A percentile compares a stretch with the other conserved stretches of the same genome.
These are phyloP conservation scores for Ophiostoma sp. DNA, from an alignment of 2,329 filamentous ascomycete species.

Conservation along the genomic window DNA sequence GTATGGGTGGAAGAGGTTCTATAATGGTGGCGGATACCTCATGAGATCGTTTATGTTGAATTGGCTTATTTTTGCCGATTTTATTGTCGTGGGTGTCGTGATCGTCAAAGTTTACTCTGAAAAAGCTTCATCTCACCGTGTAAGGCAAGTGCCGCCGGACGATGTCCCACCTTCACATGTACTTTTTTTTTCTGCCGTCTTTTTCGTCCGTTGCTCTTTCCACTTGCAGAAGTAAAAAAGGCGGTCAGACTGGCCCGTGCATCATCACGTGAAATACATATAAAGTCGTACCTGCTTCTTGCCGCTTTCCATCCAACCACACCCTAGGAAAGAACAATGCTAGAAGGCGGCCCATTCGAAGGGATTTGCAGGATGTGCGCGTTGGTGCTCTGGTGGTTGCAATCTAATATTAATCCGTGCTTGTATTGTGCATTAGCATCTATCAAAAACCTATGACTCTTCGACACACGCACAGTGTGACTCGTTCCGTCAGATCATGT, in stretches of 20 bases:
- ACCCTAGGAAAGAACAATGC: slow-evolving; percentile 13
- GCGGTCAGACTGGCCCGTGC: not conserved
- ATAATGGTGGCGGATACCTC: not conserved
- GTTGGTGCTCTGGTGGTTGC: not conserved
- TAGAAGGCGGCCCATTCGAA: not conserved
- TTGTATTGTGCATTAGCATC: slow-evolving; percentile 10
- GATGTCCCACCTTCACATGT: slow-evolving; percentile 1
- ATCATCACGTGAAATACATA: not conserved
- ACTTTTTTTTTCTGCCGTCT: slow-evolving; percentile 6
- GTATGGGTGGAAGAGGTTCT: not conserved
- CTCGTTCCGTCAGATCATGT: not conserved
- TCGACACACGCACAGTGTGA: not conserved
- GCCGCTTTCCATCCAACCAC: not conserved
- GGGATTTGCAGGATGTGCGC: not conserved
- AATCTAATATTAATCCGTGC: not conserved
- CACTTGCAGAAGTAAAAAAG: not conserved
- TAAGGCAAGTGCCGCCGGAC: not conserved
- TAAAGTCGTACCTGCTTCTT: not conserved
- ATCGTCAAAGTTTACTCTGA: not conserved
- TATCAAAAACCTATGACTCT: slow-evolving; percentile 5
- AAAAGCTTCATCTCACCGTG: not conserved
- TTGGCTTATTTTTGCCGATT: not conserved
- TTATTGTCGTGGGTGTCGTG: not conserved
- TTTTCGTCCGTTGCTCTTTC: not conserved
- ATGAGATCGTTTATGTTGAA: not conserved